Conservation (phyloP, 495 filamentous ascomycete species). For the Aspergillus kassunensis region DNA sequence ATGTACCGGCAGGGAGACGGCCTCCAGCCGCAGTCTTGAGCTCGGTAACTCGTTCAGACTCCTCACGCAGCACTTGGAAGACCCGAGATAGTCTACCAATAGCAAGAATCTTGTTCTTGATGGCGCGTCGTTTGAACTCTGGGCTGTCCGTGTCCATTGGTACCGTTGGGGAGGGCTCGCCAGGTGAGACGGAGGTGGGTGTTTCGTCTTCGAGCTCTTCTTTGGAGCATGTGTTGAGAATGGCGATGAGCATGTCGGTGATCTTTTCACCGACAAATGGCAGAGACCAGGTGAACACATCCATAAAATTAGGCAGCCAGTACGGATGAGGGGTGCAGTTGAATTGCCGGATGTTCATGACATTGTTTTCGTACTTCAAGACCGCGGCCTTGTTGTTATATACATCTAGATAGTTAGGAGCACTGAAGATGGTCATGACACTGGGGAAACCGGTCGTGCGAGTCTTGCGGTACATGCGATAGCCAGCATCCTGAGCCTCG, state of each 20-base stretch:
- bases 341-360: conserved; percentile 99
- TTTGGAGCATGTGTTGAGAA: conserved; percentile 95
- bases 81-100: conserved; percentile 96
- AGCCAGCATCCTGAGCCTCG: conserved; percentile 97
- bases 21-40: conserved; percentile 95
- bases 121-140: conserved; percentile 88
- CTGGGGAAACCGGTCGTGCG: conserved; percentile 96
- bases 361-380: conserved; percentile 98
- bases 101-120: conserved; percentile 99
- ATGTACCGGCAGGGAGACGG: conserved; percentile 86
- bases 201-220: conserved; percentile 90
- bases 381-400: conserved; percentile 99
- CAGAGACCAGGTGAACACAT: conserved; percentile 98
- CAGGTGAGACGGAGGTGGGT: conserved; percentile 54
- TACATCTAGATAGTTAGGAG: conserved; percentile 97
- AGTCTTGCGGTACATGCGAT: conserved; percentile 98
- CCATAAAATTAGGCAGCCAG: conserved; percentile 99
- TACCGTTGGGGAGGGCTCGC: conserved; percentile 67
- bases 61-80: conserved; percentile 96
- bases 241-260: conserved; percentile 98
- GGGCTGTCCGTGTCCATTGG: conserved; percentile 73
- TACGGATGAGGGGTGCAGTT: conserved; percentile 99
- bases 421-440: conserved; percentile 99
- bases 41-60: conserved; percentile 94
- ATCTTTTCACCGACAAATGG: conserved; percentile 99